Percentiles rank a stretch among this genome's conserved stretches.
phyloP scores from a whole-genome alignment of 2,329 filamentous ascomycete genomes.

The Ceratocystis albifundus region DNA sequence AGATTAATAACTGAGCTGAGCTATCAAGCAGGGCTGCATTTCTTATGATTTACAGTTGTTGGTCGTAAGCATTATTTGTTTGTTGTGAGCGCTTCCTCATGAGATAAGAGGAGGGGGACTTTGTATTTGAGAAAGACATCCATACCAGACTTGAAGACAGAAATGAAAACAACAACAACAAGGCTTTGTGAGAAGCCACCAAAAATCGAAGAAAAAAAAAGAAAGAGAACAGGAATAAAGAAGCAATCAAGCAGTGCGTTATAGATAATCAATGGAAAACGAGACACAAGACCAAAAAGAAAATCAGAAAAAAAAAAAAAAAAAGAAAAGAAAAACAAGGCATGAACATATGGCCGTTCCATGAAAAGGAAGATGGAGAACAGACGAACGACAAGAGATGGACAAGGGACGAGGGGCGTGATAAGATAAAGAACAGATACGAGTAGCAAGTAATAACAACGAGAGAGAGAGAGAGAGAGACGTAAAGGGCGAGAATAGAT shows the following conservation, averaged over 20 bases:
- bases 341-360: background rate
- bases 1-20: too few relatives aligned
- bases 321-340: background rate
- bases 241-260: constrained; percentile 1
- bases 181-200: constrained; percentile 1
- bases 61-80: background rate
- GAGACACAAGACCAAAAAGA: constrained; percentile 13
- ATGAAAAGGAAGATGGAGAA: background rate
- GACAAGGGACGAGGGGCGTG: background rate
- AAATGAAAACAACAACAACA: constrained; percentile 7
- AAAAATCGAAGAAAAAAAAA: too few relatives aligned
- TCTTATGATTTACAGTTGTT: too few relatives aligned
- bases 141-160: constrained; percentile 5
- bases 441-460: too few relatives aligned
- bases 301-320: too few relatives aligned
- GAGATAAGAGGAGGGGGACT: background rate
- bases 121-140: background rate
- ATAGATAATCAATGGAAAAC: constrained; percentile 10
- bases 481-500: too few relatives aligned
- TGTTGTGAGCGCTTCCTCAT: background rate
- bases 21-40: too few relatives aligned
- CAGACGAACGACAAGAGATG: background rate
- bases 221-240: background rate
- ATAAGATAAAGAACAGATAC: too few relatives aligned
- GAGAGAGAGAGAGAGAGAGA: too few relatives aligned